Base-by-base conservation (phyloP, 2,329 filamentous ascomycete genomes). In the Curvularia hawaiiensis region DNA sequence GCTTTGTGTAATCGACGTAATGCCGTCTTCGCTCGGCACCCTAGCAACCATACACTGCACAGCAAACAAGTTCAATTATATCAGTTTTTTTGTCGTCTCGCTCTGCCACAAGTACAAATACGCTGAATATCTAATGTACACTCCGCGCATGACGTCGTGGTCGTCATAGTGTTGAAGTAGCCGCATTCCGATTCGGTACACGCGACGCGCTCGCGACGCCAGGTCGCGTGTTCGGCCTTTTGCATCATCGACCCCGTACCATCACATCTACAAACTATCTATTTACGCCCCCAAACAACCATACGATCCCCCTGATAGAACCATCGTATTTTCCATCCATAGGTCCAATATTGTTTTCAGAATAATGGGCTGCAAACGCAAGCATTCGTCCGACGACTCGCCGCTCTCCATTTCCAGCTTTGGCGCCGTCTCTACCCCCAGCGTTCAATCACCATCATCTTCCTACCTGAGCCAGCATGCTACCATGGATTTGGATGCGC, bases 281-380 rank as follows among this genome's bases (percentile, higher is more conserved):
- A 12, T 20, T 40, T 14, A 5, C 35, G n/a, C 24, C 2, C 22
- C 18, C 39, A 43, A 49, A 50, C 20, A 56, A 9, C 26, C 8
- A 7, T 14, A 4, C 14, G 24, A 4, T 11, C 10, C 26, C 5
- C 20, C 39, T 16, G 26, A 26, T 4, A 14, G 40, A 43, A 30
- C 16, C 30, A 52, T 26, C 40, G 50, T 22, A 31, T 50, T 11
- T 28, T 11, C 18, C 35, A 20, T 31, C 38, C 12, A 26, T 44
- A 38, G n/a, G 40, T 16, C 16, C 35, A 9, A 38, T 4, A 31
- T 30, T 41, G 8, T 46, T 30, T 8, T 26, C 14, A 11, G 28
- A 43, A 64, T 35, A 50, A 86, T 87, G 84, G 77, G 78, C 22
- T 75, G 83, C 71, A 87, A 87, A 72, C 84, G 85, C 69, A 87